Evolutionary conservation across 352 stramenopile genomes (phyloP).

Genomic region (Phytophthora cryptogea): DNA sequence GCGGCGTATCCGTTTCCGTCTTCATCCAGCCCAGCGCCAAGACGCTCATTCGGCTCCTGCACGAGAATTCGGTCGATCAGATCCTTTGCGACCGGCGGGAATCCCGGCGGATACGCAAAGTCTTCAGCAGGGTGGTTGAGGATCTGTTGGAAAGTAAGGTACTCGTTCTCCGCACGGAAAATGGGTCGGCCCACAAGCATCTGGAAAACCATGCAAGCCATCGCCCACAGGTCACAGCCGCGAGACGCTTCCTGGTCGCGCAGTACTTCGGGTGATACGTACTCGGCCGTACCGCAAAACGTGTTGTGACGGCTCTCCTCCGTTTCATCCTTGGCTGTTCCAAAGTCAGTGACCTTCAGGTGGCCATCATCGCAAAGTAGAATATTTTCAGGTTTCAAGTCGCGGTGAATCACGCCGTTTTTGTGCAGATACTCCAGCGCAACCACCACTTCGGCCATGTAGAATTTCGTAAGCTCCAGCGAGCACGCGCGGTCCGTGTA

Average conservation of each 20-base stretch:
- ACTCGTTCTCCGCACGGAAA: slow-evolving; percentile 91
- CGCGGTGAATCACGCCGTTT: slow-evolving; percentile 94
- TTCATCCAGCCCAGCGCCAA: slow-evolving; percentile 74
- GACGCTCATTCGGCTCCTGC: slow-evolving; percentile 68
- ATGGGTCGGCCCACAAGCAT: slow-evolving; percentile 83
- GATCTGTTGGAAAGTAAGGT: slow-evolving; percentile 91
- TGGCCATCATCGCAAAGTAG: slow-evolving; percentile 84
- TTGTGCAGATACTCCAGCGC: slow-evolving; percentile 95
- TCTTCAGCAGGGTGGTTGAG: slow-evolving; percentile 83
- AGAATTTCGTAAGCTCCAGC: slow-evolving; percentile 89
- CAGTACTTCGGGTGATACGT: slow-evolving; percentile 92
- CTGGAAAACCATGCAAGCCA: slow-evolving; percentile 93
- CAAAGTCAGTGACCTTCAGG: slow-evolving; percentile 92
- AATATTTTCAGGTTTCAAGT: slow-evolving; percentile 95
- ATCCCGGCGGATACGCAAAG: slow-evolving; percentile 68
- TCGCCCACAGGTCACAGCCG: slow-evolving; percentile 89
- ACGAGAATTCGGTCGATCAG: slow-evolving; percentile 82
- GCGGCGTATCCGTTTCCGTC: slow-evolving; percentile 76
- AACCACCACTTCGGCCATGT: slow-evolving; percentile 94
- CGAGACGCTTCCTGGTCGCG: slow-evolving; percentile 81
- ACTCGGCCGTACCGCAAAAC: slow-evolving; percentile 93
- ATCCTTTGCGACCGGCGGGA: slow-evolving; percentile 67
- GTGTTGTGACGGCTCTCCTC: slow-evolving; percentile 84
- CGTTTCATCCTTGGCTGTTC: slow-evolving; percentile 83
- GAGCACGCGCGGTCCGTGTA: slow-evolving; percentile 71